Conservation (phyloP, 2,329 filamentous ascomycete genomes). For the Emergomyces pasteurianus region DNA sequence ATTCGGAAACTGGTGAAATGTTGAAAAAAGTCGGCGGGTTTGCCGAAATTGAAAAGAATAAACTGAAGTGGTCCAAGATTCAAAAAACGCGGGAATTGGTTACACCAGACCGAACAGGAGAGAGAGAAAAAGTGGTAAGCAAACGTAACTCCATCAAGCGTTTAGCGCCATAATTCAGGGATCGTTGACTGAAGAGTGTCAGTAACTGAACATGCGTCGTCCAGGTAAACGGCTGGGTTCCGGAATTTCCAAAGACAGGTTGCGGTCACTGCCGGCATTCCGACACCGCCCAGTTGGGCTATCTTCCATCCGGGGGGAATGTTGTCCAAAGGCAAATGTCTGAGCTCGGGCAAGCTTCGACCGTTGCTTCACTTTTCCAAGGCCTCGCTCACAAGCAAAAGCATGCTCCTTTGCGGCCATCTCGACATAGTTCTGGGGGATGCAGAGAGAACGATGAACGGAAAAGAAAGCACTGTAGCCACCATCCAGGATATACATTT, state of each 20-base stretch:
- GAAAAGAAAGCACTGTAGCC: conserved; percentile 91
- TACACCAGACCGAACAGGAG: background rate
- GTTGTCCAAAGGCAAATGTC: conserved; percentile 88
- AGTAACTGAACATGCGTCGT: conserved; percentile 35
- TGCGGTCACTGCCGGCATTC: conserved; percentile 20
- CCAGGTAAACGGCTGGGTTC: conserved; percentile 25
- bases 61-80: background rate
- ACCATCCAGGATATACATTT: conserved; percentile 93
- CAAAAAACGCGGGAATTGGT: background rate
- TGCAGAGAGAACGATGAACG: conserved; percentile 68
- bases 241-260: conserved; percentile 23
- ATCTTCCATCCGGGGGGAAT: conserved; percentile 48
- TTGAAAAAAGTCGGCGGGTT: background rate
- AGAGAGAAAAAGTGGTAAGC: background rate
- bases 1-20: conserved; percentile 4
- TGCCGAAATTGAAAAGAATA: background rate
- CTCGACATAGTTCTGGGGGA: conserved; percentile 89
- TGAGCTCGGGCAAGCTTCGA: conserved; percentile 77
- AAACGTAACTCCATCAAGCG: conserved; percentile 12
- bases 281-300: conserved; percentile 45
- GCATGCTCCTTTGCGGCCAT: conserved; percentile 92
- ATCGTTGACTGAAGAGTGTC: conserved; percentile 4
- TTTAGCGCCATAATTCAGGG: conserved; percentile 5
- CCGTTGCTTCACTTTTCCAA: conserved; percentile 83
- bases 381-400: conserved; percentile 83